Conservation (phyloP, 192 early-diverging fungal species). For the Spizellomyces sp. region DNA sequence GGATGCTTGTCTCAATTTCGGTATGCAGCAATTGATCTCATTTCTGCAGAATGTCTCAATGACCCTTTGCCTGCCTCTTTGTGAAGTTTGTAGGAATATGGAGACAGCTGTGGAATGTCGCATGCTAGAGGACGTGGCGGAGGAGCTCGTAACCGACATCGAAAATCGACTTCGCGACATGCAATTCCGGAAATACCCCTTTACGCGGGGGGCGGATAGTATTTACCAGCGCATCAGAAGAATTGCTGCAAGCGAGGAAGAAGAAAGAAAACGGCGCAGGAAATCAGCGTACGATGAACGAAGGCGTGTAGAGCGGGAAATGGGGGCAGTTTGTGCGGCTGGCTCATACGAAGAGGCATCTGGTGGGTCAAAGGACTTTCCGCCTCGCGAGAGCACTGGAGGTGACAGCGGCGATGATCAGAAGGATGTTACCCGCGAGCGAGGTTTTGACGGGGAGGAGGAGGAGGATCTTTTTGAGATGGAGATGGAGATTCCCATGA, state of each 20-base stretch:
- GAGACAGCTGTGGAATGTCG: slow-evolving; percentile 32
- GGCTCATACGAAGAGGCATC: not conserved
- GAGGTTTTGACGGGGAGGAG: not conserved
- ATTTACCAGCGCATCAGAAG: slow-evolving; percentile 26
- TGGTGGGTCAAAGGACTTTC: not conserved
- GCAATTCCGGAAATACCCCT: slow-evolving; percentile 35
- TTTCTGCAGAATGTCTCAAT: not conserved
- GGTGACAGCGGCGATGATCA: not conserved
- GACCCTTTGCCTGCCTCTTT: too few relatives aligned
- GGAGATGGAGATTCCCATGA: slow-evolving; percentile 24
- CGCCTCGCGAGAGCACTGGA: not conserved
- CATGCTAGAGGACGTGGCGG: slow-evolving; percentile 15
- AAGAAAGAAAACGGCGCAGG: slow-evolving; percentile 6
- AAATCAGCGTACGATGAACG: slow-evolving; percentile 18
- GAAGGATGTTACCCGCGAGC: not conserved
- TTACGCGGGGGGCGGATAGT: slow-evolving; percentile 33
- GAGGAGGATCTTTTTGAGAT: slow-evolving; percentile 33
- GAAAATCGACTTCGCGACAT: slow-evolving; percentile 22
- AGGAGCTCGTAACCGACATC: slow-evolving; percentile 32
- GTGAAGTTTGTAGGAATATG: slow-evolving; percentile 35
- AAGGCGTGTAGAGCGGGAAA: not conserved
- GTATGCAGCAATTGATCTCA: slow-evolving; percentile 3
- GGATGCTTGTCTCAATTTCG: slow-evolving; percentile 56
- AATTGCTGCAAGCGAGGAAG: not conserved
- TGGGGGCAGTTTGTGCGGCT: too few relatives aligned